These are phyloP conservation scores for Linderina pennispora DNA, from an alignment of 192 early-diverging fungal genomes.

Conservation along the genomic window DNA sequence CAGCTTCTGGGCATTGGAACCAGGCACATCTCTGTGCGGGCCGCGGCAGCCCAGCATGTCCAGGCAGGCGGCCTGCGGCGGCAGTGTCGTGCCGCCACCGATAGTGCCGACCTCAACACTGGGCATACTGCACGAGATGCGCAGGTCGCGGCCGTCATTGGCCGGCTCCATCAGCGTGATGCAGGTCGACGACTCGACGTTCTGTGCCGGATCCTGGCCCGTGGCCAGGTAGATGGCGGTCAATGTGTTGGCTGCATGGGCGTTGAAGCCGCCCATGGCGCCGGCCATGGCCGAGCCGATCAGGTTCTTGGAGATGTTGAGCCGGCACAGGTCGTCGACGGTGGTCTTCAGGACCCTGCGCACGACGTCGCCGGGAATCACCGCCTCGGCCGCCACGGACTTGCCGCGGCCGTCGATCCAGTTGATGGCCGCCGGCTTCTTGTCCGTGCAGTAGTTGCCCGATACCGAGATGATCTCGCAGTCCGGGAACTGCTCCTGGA, in stretches of 20 bases:
- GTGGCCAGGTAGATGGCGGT: constrained; percentile 88
- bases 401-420: constrained; percentile 98
- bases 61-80: constrained; percentile 80
- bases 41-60: constrained; percentile 86
- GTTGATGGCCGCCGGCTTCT: constrained; percentile 95
- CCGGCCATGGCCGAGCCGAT: constrained; percentile 95
- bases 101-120: constrained; percentile 92
- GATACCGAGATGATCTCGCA: constrained; percentile 77
- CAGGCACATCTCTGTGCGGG: constrained; percentile 67
- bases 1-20: constrained; percentile 77
- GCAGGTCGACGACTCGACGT: constrained; percentile 88
- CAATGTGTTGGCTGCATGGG: constrained; percentile 89
- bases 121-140: constrained; percentile 89
- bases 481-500: constrained; percentile 57
- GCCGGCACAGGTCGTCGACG: constrained; percentile 63
- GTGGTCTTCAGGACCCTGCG: constrained; percentile 82
- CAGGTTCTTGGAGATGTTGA: constrained; percentile 87
- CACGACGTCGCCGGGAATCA: constrained; percentile 76
- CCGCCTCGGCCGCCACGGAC: constrained; percentile 79
- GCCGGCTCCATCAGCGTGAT: constrained; percentile 90
- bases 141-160: constrained; percentile 71
- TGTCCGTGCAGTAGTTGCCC: constrained; percentile 95
- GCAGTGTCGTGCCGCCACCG: constrained; percentile 81
- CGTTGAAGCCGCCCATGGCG: constrained; percentile 85
- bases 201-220: constrained; percentile 95